Conservation (phyloP, 2,329 filamentous ascomycete genomes). For the Neophaeococcomyces mojaviensis region DNA sequence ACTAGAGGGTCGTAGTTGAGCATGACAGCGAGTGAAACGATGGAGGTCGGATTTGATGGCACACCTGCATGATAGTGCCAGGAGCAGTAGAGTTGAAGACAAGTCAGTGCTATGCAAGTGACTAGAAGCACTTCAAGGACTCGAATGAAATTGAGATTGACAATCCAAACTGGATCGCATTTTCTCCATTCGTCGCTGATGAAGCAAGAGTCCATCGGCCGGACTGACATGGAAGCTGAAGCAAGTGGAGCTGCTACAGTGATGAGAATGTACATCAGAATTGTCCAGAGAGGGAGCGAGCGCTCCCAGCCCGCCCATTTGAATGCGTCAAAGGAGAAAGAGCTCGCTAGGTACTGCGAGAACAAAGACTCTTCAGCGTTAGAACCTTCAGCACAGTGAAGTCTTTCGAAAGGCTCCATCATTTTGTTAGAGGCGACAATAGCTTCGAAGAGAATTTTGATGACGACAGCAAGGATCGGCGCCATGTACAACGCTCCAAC, state of each 20-base stretch:
- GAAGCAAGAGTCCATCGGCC: slow-evolving; percentile 5
- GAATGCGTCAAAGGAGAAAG: slow-evolving; percentile 7
- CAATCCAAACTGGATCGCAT: slow-evolving; percentile 14
- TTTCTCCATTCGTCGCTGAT: background rate
- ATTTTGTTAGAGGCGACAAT: slow-evolving; percentile 13
- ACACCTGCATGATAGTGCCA: slow-evolving; percentile 7
- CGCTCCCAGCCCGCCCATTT: background rate
- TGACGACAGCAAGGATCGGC: slow-evolving; percentile 4
- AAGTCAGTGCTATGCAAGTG: slow-evolving; percentile 5
- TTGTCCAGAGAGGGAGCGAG: slow-evolving; percentile 7
- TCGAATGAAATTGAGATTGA: slow-evolving; percentile 9
- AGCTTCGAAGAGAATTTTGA: slow-evolving; percentile 9
- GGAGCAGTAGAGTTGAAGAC: slow-evolving; percentile 7
- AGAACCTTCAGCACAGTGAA: slow-evolving; percentile 10
- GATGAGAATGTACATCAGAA: slow-evolving; percentile 7
- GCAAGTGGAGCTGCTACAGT: slow-evolving; percentile 6
- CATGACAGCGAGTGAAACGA: slow-evolving; percentile 13
- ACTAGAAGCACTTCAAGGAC: slow-evolving; percentile 8
- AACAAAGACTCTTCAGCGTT: slow-evolving; percentile 8
- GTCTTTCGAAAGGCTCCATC: slow-evolving; percentile 17
- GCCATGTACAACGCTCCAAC: slow-evolving; percentile 3
- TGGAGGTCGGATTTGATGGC: slow-evolving; percentile 13
- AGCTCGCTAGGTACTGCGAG: slow-evolving; percentile 11
- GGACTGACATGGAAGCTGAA: slow-evolving; percentile 10
- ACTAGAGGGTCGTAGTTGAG: slow-evolving; percentile 9